Percentiles rank a stretch among this genome's conserved stretches.
Conservation (phyloP, 306 rosid species). For the Inga laurina region DNA sequence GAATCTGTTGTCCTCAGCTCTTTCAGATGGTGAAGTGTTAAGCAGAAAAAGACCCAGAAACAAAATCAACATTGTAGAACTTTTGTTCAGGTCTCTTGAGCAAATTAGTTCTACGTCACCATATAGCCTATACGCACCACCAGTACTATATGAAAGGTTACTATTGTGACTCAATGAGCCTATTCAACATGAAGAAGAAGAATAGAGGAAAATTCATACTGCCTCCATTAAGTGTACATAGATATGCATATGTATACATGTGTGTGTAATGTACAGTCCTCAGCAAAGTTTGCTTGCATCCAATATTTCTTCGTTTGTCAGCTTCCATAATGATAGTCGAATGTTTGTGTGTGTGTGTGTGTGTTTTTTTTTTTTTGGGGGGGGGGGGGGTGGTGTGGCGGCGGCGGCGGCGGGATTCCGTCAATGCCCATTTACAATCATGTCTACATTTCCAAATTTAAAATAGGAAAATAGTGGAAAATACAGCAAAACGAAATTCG, state of each 20-base stretch:
- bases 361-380: too few species aligned
- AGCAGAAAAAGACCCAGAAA: slow-evolving; percentile 7
- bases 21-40: slow-evolving; percentile 1
- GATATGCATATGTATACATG: not conserved
- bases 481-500: not conserved
- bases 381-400: too few species aligned
- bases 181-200: not conserved
- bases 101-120: not conserved
- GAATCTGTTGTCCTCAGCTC: not conserved
- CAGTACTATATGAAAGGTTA: not conserved
- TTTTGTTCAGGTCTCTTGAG: not conserved
- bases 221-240: not conserved
- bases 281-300: not conserved
- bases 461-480: not conserved
- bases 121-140: not conserved
- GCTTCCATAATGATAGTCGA: not conserved
- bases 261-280: not conserved
- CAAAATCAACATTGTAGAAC: not conserved
- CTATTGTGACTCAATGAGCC: not conserved
- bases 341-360: too few species aligned
- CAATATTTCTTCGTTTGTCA: not conserved
- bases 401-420: not conserved
- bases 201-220: not conserved
- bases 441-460: not conserved
- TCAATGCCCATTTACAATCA: not conserved